Conservation (phyloP, 202 grass and related monocot species). For the Musa balbisiana region DNA sequence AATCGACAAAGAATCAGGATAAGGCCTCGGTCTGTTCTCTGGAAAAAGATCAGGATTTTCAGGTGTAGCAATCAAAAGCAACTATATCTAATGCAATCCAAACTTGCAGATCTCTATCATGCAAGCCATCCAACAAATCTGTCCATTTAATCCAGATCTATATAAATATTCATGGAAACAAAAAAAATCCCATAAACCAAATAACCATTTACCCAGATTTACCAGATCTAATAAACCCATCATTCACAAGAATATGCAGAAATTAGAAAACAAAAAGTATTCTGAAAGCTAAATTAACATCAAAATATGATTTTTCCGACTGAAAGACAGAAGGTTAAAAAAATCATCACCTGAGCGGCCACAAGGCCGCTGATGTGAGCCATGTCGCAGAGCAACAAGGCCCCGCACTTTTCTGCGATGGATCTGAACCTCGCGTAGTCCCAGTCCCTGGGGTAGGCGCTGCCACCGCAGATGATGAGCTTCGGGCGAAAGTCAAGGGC, state of each 20-base stretch:
- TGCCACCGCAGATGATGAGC: constrained; percentile 96
- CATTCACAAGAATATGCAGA: too few relatives aligned
- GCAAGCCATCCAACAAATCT: not conserved
- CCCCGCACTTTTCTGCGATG: constrained; percentile 88
- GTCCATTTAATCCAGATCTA: not conserved
- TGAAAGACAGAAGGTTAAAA: too few relatives aligned
- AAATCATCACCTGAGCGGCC: constrained; percentile 55
- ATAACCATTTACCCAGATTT: not conserved
- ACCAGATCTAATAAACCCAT: not conserved
- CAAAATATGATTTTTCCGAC: too few relatives aligned
- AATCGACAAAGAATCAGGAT: too few relatives aligned
- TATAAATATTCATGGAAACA: not conserved
- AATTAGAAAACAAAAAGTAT: too few relatives aligned
- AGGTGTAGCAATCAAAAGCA: not conserved
- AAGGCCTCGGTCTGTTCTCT: too few relatives aligned
- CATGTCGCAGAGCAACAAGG: constrained; percentile 93
- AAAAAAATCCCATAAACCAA: not conserved
- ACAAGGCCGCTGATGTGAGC: constrained; percentile 98
- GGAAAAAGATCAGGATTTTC: not conserved
- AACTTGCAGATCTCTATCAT: not conserved
- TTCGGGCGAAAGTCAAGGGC: constrained; percentile 95
- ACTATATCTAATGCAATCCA: not conserved
- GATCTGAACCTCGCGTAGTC: constrained; percentile 79
- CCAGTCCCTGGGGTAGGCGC: constrained; percentile 98
- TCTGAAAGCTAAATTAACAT: not conserved